Base-by-base conservation (phyloP, 139 green algal genomes). In the Micromonas commoda region DNA sequence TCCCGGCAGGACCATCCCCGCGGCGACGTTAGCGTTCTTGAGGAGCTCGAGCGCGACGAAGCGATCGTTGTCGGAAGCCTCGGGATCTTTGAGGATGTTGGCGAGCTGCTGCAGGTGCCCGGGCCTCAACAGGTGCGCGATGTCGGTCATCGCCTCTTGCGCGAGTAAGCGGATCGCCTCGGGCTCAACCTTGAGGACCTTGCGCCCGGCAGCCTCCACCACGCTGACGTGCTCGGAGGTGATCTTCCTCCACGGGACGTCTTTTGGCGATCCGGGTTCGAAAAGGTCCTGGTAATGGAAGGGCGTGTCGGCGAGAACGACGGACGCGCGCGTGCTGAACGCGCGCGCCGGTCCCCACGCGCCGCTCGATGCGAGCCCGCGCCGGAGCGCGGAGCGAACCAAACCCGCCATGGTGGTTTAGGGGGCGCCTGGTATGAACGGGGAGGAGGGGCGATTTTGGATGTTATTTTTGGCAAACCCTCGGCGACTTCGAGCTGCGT, bases 41-140 rank as follows among this genome's bases (percentile, higher is more conserved):
- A 81, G 69, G 26, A 81, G 64, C 19, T 81, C 65, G 1, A 81
- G 51, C 51, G 76, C 76, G 32, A 81, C 76, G 34, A 81, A 81
- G 19, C 33, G 28, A 54, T 81, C 76, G 61, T 81, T 81, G 29
- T 68, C 32, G 1, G 64, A 71, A 34, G 76, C 64, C 32, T 81
- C 65, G 1, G 51, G 1, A 26, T 75, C 76, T 5, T 75, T 60
- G 1, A 81, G 34, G 31, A 81, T 81, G 29, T 76, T 76, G 4
- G 33, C 20, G 1, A 81, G 69, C 64, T 81, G 76, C 32, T 76
- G 64, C 28, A 81, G 51, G 29, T 81, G 76, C 26, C 76, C 65
- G 3, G 76, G 76, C 5, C 76, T 64, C 0, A 81, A 29, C n/a
- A 81, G 51, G 65, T 81, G 76, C 64, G 64, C 37, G 76, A 81